phyloP scores from a whole-genome alignment of 768 basidiomycete species.

The Phylloporus sp. region DNA sequence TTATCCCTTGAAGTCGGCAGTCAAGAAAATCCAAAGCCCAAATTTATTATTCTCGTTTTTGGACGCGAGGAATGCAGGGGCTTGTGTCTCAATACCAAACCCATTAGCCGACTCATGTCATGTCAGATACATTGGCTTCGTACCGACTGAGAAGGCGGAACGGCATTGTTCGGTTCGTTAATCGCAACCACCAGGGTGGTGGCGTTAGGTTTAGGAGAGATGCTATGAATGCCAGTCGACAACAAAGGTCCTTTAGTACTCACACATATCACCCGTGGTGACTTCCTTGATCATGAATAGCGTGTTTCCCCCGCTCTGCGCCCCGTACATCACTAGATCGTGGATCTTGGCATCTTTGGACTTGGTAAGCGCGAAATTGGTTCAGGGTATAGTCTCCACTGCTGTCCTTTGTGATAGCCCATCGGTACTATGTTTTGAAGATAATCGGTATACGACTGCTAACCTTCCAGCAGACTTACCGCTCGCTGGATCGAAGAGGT shows the following conservation, averaged over 20 bases:
- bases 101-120: neutral
- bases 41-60: neutral
- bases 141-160: neutral
- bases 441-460: too few relatives aligned
- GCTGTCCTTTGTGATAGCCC: slow-evolving; percentile 2
- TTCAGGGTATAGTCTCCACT: slow-evolving; percentile 4
- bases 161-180: neutral
- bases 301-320: neutral
- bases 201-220: slow-evolving; percentile 4
- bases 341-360: neutral
- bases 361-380: slow-evolving; percentile 1
- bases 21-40: neutral
- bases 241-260: neutral
- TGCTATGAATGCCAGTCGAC: neutral
- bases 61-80: neutral
- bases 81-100: neutral
- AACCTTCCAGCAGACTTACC: neutral
- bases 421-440: slow-evolving; percentile 3
- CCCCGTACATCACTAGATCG: slow-evolving; percentile 4
- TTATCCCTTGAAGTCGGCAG: neutral
- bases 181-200: neutral
- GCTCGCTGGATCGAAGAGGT: neutral
- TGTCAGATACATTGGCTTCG: neutral
- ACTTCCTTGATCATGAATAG: slow-evolving; percentile 6
- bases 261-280: slow-evolving; percentile 3